These are phyloP conservation scores for Discostella stelligeroides DNA, from an alignment of 108 stramenopile species.

Conservation along the genomic window DNA sequence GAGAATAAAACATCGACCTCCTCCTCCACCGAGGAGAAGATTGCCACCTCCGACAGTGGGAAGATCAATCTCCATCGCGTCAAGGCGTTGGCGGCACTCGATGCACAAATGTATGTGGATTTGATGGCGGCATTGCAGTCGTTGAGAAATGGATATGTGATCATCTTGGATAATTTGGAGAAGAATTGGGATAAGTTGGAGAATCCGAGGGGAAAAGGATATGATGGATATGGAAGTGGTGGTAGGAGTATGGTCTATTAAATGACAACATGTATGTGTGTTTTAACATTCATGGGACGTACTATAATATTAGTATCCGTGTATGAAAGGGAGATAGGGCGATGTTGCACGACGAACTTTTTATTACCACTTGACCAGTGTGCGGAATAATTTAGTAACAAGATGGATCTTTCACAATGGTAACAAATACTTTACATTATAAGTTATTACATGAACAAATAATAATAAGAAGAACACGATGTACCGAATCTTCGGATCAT, in stretches of 20 bases:
- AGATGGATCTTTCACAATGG: too few species aligned
- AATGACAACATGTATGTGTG: too few species aligned
- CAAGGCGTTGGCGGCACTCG: slow-evolving; percentile 46
- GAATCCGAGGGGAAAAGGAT: slow-evolving; percentile 53
- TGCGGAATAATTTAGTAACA: too few species aligned
- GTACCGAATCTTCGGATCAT: too few species aligned
- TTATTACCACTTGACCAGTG: too few species aligned
- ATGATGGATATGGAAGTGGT: slow-evolving; percentile 50
- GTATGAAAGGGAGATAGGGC: too few species aligned
- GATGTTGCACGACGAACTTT: too few species aligned
- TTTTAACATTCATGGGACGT: too few species aligned
- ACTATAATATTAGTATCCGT: too few species aligned
- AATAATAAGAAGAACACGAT: too few species aligned
- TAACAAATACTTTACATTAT: too few species aligned
- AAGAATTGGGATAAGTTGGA: slow-evolving; percentile 65
- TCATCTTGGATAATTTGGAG: slow-evolving; percentile 57
- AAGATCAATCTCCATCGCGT: slow-evolving; percentile 31
- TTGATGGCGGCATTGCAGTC: slow-evolving; percentile 31
- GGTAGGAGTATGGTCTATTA: slow-evolving; percentile 50
- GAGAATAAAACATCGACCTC: slow-evolving; percentile 36
- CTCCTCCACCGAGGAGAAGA: slow-evolving; percentile 38
- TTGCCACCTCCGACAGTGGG: slow-evolving; percentile 15
- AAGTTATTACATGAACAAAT: too few species aligned
- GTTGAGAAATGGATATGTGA: slow-evolving; percentile 50
- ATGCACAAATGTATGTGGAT: slow-evolving; percentile 50